These are phyloP conservation scores for Kodamaea kaohsiungensis DNA, from an alignment of 805 yeast genomes.

Conservation along the genomic window DNA sequence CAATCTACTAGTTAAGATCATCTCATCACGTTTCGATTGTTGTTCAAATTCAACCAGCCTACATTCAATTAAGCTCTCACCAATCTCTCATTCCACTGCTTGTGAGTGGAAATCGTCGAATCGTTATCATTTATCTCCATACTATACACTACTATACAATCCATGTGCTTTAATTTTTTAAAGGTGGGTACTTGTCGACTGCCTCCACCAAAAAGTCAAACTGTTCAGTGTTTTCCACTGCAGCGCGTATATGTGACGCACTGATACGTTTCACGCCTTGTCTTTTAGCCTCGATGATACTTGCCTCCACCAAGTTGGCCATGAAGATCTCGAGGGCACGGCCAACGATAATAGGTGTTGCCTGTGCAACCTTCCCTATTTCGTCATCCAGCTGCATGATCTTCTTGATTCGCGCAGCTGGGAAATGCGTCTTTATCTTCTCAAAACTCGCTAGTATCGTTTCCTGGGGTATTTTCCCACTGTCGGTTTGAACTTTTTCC, in stretches of 20 bases:
- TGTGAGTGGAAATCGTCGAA: too few relatives aligned
- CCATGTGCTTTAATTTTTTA: constrained; percentile 19
- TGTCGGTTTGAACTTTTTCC: not conserved
- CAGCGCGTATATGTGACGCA: constrained; percentile 79
- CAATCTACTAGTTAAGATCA: too few relatives aligned
- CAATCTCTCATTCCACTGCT: too few relatives aligned
- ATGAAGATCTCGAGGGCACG: constrained; percentile 90
- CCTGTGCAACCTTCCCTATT: constrained; percentile 97
- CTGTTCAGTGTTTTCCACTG: constrained; percentile 82
- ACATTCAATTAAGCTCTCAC: too few relatives aligned
- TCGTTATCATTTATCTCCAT: too few relatives aligned
- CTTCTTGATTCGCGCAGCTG: constrained; percentile 92
- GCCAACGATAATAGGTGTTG: constrained; percentile 97
- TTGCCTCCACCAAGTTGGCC: constrained; percentile 83
- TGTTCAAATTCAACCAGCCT: too few relatives aligned
- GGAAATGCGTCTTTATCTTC: constrained; percentile 76
- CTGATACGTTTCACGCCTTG: constrained; percentile 79
- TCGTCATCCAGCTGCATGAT: constrained; percentile 98
- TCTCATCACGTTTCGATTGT: too few relatives aligned
- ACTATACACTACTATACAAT: too few relatives aligned
- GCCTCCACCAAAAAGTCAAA: constrained; percentile 90
- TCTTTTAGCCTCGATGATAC: constrained; percentile 73
- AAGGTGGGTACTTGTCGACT: constrained; percentile 59
- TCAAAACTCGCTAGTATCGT: constrained; percentile 40
- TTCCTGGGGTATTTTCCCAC: constrained; percentile 28